Base-by-base conservation (phyloP, 2,329 filamentous ascomycete genomes). In the Arthroderma sp. region DNA sequence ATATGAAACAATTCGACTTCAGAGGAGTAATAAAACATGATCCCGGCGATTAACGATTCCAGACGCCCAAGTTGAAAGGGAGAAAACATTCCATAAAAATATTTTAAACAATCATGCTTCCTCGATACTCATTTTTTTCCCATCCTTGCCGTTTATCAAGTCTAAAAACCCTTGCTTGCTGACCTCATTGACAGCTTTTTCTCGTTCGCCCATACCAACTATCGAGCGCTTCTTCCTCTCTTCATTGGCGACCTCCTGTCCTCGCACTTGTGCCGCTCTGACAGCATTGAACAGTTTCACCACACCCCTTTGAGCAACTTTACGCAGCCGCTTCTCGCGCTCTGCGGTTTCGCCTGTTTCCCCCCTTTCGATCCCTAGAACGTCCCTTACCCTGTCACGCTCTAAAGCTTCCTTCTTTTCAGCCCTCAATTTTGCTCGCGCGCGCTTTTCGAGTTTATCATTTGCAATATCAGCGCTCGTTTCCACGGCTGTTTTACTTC, bases 261-360 rank as follows among this genome's bases (percentile, higher is more conserved):
- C 88, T 64, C 88, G 85, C 46, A 95, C 83, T 66, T 98, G 91
- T 9, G 91, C 88, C 22, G 86, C 86, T 38, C 89, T 74, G 30
- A 98, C 87, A 0, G 91, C 91, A 63, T 96, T 95, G 68, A 98
- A 98, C 47, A 98, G 71, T 70, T 89, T 93, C 27, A 96, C 82
- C 36, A 98, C 91, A 76, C 89, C 89, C 44, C 86, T 76, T 66
- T 95, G 86, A 38, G 88, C 88, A 40, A 85, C 86, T 70, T 94
- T 91, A 57, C 84, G 78, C 58, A 96, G 63, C 51, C 78, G 72
- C 67, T 80, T 82, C 70, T 96, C 89, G 55, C 80, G 75, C 58
- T 83, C 85, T 10, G 73, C 65, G 5, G 77, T 69, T 3, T 67
- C 65, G 4, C 73, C 75, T 4, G 66, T 66, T 51, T 73, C 69